Conservation (phyloP, 129 eudicot species). For the Saposhnikovia divaricata region DNA sequence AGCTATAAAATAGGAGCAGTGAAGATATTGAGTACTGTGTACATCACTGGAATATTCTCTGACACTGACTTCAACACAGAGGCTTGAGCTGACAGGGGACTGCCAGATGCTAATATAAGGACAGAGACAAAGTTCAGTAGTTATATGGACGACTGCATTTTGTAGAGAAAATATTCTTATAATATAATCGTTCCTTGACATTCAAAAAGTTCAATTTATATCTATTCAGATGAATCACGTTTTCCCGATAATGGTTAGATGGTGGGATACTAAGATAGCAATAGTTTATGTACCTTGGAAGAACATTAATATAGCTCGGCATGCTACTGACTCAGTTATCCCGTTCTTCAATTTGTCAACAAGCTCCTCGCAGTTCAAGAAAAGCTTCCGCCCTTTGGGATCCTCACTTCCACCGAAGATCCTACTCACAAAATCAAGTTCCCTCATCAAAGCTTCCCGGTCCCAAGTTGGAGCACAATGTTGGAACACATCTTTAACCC, state of each 20-base stretch:
- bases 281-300: constrained; percentile 14
- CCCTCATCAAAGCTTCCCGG: constrained; percentile 21
- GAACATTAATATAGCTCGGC: constrained; percentile 14
- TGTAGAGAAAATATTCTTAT: not conserved
- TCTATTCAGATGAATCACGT: not conserved
- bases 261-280: not conserved
- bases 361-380: constrained; percentile 27
- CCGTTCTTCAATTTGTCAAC: constrained; percentile 23
- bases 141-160: not conserved
- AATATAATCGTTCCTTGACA: not conserved
- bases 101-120: not conserved
- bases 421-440: constrained; percentile 24
- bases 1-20: not conserved
- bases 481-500: constrained; percentile 40
- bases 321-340: constrained; percentile 18
- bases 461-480: constrained; percentile 30
- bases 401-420: constrained; percentile 27
- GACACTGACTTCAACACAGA: not conserved
- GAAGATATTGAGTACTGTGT: not conserved
- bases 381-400: constrained; percentile 19
- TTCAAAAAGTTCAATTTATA: not conserved
- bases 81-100: not conserved
- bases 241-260: not conserved
- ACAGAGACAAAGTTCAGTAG: not conserved
- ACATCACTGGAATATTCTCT: not conserved